These are phyloP conservation scores for Kazachstania africana DNA, from an alignment of 805 yeast genomes.

Conservation along the genomic window DNA sequence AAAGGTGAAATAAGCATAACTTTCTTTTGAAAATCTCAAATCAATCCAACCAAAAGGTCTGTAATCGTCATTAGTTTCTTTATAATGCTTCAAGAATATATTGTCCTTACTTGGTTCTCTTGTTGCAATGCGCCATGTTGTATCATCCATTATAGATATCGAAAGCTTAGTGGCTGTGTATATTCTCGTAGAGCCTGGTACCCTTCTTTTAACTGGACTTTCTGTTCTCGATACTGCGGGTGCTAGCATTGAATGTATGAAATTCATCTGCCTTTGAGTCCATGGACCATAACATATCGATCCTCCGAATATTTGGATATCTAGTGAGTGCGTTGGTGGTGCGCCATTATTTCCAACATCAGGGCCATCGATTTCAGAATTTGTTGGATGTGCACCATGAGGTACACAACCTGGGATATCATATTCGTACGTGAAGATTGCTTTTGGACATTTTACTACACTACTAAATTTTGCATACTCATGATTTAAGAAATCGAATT, in stretches of 20 bases:
- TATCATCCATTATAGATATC: conserved; percentile 52
- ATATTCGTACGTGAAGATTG: conserved; percentile 48
- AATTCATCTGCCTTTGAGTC: conserved; percentile 77
- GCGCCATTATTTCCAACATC: conserved; percentile 49
- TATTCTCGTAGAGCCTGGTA: conserved; percentile 42
- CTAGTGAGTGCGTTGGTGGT: conserved; percentile 51
- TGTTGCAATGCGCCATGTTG: conserved; percentile 64
- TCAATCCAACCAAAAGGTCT: conserved; percentile 93
- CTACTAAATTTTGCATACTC: conserved; percentile 80
- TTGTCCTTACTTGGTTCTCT: conserved; percentile 74
- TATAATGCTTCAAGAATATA: conserved; percentile 26
- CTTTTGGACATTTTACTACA: conserved; percentile 47
- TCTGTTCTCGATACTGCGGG: conserved; percentile 58
- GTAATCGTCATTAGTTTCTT: conserved; percentile 26
- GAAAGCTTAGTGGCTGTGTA: conserved; percentile 45
- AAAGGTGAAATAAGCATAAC: conserved; percentile 35
- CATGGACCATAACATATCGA: conserved; percentile 86
- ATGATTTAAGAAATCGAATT: conserved; percentile 28
- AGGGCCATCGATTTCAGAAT: conserved; percentile 30
- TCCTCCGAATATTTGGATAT: conserved; percentile 45
- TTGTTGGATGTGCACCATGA: conserved; percentile 22
- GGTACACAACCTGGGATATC: conserved; percentile 66
- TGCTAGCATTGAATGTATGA: conserved; percentile 51
- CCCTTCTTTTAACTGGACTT: conserved; percentile 29
- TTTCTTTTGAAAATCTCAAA: conserved; percentile 42